Evolutionary conservation across 2,329 filamentous ascomycete genomes (phyloP).

Genomic region (Microsporum canis): DNA sequence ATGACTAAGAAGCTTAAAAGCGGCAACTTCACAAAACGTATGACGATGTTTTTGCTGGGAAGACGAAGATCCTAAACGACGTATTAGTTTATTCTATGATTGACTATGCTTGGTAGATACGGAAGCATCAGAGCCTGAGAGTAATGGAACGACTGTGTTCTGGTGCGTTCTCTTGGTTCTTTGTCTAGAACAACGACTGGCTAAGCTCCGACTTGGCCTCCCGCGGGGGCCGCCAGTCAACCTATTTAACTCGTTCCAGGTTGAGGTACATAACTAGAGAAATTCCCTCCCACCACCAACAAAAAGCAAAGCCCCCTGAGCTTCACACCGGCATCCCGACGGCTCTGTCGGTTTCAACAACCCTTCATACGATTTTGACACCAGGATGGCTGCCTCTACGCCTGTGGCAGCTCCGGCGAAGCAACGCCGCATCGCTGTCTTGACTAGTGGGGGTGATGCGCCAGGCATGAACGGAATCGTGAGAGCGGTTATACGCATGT

Average conservation of each 20-base stretch:
- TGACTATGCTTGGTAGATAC: no score
- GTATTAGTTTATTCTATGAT: no score
- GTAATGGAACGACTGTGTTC: no score
- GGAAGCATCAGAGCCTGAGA: no score
- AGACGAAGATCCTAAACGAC: no score
- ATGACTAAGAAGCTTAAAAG: background rate
- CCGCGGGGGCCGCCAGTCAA: no score
- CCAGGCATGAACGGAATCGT: conserved; percentile 92
- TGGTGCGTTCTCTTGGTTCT: no score
- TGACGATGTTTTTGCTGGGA: background rate
- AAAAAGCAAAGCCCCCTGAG: background rate
- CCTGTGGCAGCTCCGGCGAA: conserved; percentile 12
- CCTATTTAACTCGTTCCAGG: background rate
- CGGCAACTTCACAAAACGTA: background rate
- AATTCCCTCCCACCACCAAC: background rate
- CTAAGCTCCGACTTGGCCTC: background rate
- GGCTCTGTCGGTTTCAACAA: background rate
- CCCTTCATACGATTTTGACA: background rate
- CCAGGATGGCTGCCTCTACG: background rate
- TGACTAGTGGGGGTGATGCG: conserved; percentile 90
- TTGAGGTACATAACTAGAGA: background rate
- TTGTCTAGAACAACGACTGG: background rate
- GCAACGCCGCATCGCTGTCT: conserved; percentile 61
- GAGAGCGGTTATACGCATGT: conserved; percentile 79
- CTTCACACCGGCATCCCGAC: background rate